Evolutionary conservation across 108 stramenopile genomes (phyloP).

Genomic region (Pseudonitzschia pungens): DNA sequence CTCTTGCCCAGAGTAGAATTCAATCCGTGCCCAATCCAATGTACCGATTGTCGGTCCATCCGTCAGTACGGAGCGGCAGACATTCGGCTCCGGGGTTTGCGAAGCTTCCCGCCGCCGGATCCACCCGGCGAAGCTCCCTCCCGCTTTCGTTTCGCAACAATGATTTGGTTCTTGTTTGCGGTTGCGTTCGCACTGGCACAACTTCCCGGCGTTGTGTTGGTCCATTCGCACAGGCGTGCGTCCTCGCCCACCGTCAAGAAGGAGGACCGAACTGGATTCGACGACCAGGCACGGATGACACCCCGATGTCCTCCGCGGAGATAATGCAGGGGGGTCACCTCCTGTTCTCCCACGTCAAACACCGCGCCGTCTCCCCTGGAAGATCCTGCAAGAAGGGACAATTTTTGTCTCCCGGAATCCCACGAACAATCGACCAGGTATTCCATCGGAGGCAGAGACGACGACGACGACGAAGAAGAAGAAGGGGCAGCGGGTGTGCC

Average conservation of each 20-base stretch:
- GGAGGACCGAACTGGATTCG: constrained; percentile 16
- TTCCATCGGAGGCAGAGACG: constrained; percentile 30
- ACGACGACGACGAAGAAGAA: no score
- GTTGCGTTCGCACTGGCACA: neutral
- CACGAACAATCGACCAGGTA: constrained; percentile 69
- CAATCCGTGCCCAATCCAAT: no score
- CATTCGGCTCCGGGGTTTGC: constrained; percentile 30
- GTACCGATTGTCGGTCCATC: neutral
- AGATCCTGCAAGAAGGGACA: constrained; percentile 69
- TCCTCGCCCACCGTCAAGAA: constrained; percentile 85
- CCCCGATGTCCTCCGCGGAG: constrained; percentile 74
- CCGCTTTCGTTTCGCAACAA: constrained; percentile 1
- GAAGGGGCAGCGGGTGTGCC: neutral
- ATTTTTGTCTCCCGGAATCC: constrained; percentile 59
- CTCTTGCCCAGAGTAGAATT: no score
- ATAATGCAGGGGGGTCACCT: constrained; percentile 28
- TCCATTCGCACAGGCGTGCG: constrained; percentile 85
- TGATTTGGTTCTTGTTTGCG: constrained; percentile 8
- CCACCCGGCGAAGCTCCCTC: neutral
- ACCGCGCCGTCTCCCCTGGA: constrained; percentile 65
- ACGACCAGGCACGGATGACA: constrained; percentile 71
- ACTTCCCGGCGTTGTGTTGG: constrained; percentile 9
- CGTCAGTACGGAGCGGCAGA: constrained; percentile 27
- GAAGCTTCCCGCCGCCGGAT: constrained; percentile 14
- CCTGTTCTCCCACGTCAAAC: constrained; percentile 63